phyloP scores from a whole-genome alignment of 805 yeast species.

The Alloascoidea hylecoeti region DNA sequence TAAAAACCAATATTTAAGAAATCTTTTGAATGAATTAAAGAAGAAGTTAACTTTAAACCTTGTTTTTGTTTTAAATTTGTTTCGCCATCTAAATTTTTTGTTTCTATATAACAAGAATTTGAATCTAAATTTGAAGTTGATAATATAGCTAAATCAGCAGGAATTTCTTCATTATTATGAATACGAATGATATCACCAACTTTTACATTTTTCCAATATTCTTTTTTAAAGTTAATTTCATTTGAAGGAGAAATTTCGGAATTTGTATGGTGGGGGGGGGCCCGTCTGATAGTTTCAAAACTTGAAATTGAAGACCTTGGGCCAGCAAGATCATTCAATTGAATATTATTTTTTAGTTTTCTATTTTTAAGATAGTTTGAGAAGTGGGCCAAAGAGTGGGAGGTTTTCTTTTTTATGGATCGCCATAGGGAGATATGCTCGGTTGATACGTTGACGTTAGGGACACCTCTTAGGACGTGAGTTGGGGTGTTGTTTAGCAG shows the following conservation, averaged over 20 bases:
- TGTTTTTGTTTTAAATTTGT: slow-evolving; percentile 68
- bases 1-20: slow-evolving; percentile 39
- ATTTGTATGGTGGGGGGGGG: not conserved
- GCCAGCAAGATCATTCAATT: slow-evolving; percentile 6
- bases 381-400: slow-evolving; percentile 1
- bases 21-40: slow-evolving; percentile 32
- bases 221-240: slow-evolving; percentile 19
- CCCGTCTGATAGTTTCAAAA: not conserved
- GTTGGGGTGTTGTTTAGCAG: slow-evolving; percentile 67
- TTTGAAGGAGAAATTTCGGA: not conserved
- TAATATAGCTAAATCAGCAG: slow-evolving; percentile 56
- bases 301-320: slow-evolving; percentile 1
- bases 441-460: slow-evolving; percentile 46
- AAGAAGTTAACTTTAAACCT: slow-evolving; percentile 48
- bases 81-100: slow-evolving; percentile 74
- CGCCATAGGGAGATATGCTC: slow-evolving; percentile 61
- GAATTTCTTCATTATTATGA: slow-evolving; percentile 64
- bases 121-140: slow-evolving; percentile 43
- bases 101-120: slow-evolving; percentile 56
- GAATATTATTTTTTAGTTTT: slow-evolving; percentile 6
- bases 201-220: slow-evolving; percentile 49
- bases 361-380: not conserved
- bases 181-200: slow-evolving; percentile 67
- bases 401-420: slow-evolving; percentile 36
- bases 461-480: slow-evolving; percentile 41